phyloP scores from a whole-genome alignment of 2,329 filamentous ascomycete genomes.

The Trichoderma atroviride region DNA sequence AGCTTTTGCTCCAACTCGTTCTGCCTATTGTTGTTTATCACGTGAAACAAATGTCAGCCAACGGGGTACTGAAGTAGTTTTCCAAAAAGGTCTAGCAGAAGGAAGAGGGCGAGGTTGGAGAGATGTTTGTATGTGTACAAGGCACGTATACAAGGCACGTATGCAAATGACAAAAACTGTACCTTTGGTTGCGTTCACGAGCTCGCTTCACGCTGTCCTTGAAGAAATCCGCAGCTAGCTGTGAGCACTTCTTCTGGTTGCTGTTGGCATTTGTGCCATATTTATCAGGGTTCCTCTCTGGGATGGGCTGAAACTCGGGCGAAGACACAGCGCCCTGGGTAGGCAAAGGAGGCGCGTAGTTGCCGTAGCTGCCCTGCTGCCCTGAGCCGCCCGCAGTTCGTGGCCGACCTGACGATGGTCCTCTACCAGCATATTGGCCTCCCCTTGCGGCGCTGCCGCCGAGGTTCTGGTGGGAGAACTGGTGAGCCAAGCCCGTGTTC shows the following conservation, averaged over 20 bases:
- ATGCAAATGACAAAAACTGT: conserved; percentile 36
- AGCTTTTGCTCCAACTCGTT: conserved; percentile 89
- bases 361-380: conserved; percentile 64
- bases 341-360: conserved; percentile 71
- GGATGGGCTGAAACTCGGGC: conserved; percentile 74
- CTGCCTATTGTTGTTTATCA: conserved; percentile 59
- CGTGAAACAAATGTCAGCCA: background rate
- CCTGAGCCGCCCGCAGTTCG: conserved; percentile 75
- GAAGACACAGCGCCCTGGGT: conserved; percentile 60
- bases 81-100: background rate
- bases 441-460: conserved; percentile 72
- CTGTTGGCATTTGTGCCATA: conserved; percentile 66
- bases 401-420: conserved; percentile 72
- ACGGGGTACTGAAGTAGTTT: background rate
- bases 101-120: background rate
- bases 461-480: conserved; percentile 96
- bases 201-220: conserved; percentile 97
- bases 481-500: conserved; percentile 88
- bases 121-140: background rate
- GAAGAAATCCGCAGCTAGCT: conserved; percentile 87
- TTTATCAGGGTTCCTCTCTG: conserved; percentile 85
- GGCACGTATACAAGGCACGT: background rate
- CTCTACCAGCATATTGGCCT: conserved; percentile 69
- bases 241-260: conserved; percentile 71
- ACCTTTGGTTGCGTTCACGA: conserved; percentile 93